Base-by-base conservation (phyloP, 352 stramenopile genomes). In the Blastocystis sp. region DNA sequence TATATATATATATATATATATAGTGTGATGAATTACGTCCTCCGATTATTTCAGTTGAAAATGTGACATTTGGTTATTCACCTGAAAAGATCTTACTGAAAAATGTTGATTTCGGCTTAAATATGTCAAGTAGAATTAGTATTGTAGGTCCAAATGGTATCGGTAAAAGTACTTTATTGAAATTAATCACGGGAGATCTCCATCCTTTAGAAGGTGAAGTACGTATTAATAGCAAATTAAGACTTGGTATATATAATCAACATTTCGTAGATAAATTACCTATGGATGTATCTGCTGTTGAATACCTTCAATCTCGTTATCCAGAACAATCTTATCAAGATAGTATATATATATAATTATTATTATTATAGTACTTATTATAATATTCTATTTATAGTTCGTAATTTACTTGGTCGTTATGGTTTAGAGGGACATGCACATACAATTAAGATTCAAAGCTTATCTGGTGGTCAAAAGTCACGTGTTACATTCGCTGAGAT, bases 401-500 rank as follows among this genome's bases (percentile, higher is more conserved):
- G 90, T 31, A 97, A 96, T 72, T 68, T 93, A 64, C 77, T 99
- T 2, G 92, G 92, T 33, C 92, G 91, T 62, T 95, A 96, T 64
- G 91, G 91, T n/a, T 74, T 99, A 0, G 88, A 97, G 72, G 89
- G 91, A 19, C 87, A 97, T 71, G 91, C 90, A 2, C 92, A 99
- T 75, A 88, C 93, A 69, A 95, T 98, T 68, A 89, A 89, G 66
- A 95, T 96, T 74, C 78, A 87, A 54, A 80, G 91, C 59, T 75
- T 98, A 13, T 94, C 80, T 39, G 91, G 91, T 55, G 92, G 92
- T 28, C 90, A 98, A 75, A 99, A 98, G 74, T 86, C 88, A n/a
- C 88, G 92, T 73, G 92, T 99, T 27, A 90, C 97, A 13, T 95
- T 99, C 69, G 88, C 91, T 0, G 87, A 96, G 71, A 75, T 99